Evolutionary conservation across 768 basidiomycete genomes (phyloP).

Genomic region (Pleurotus tuber-regium): DNA sequence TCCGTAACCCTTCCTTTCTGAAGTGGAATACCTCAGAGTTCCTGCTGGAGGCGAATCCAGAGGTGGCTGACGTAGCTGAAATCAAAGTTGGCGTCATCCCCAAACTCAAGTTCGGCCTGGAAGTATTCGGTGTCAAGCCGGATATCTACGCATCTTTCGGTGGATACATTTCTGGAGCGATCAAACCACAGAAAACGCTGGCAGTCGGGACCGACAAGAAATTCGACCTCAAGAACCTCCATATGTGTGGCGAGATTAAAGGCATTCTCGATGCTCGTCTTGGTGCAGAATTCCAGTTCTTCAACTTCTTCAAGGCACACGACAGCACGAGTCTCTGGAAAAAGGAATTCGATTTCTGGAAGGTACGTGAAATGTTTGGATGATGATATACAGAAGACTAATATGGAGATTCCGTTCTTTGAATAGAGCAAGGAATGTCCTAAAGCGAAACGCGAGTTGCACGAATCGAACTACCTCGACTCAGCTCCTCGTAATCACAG

Average conservation of each 20-base stretch:
- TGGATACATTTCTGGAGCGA: background rate
- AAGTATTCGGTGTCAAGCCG: background rate
- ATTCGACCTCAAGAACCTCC: conserved; percentile 3
- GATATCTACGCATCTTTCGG: background rate
- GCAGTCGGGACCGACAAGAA: background rate
- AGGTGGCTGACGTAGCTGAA: background rate
- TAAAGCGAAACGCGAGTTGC: background rate
- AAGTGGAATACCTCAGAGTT: too few species aligned
- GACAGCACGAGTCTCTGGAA: background rate
- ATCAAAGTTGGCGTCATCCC: conserved; percentile 8
- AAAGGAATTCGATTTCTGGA: conserved; percentile 9
- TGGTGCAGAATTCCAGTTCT: conserved; percentile 2
- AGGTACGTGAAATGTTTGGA: background rate
- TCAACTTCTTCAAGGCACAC: background rate
- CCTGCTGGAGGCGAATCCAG: background rate
- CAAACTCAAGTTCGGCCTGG: conserved; percentile 1
- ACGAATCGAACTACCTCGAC: too few species aligned
- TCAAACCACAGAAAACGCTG: conserved; percentile 1
- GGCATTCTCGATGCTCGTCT: background rate
- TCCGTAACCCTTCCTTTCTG: too few species aligned
- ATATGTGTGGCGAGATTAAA: background rate
- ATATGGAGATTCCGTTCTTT: background rate
- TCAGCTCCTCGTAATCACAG: background rate
- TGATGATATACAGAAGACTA: background rate
- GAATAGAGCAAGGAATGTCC: background rate